These are phyloP conservation scores for Stylonectria norvegica DNA, from an alignment of 2,329 filamentous ascomycete genomes.

Conservation along the genomic window DNA sequence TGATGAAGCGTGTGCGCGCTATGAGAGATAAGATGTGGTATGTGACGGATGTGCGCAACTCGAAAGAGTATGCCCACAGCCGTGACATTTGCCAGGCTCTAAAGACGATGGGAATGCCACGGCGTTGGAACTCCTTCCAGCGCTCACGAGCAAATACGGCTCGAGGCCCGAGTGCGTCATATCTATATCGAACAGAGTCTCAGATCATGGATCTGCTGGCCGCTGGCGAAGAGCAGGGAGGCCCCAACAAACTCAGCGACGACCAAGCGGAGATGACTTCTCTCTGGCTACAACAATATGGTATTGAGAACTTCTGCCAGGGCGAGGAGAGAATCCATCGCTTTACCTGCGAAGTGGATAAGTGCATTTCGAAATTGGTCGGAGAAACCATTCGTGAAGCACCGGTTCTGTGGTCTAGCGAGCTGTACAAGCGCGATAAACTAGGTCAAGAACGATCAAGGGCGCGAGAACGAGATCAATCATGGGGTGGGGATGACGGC, in stretches of 20 bases:
- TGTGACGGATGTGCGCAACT: constrained; percentile 87
- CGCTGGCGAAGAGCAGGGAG: constrained; percentile 77
- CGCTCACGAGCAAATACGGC: constrained; percentile 46
- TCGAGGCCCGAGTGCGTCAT: constrained; percentile 51
- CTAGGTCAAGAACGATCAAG: constrained; percentile 51
- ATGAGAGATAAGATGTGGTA: constrained; percentile 99
- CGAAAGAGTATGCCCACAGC: constrained; percentile 81
- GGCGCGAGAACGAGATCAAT: constrained; percentile 44
- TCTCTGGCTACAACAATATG: constrained; percentile 76
- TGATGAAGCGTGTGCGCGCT: constrained; percentile 69
- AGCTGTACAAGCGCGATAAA: constrained; percentile 78
- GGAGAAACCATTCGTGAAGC: constrained; percentile 80
- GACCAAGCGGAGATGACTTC: constrained; percentile 84
- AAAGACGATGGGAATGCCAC: constrained; percentile 79
- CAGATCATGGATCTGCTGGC: constrained; percentile 87
- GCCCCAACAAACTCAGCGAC: constrained; percentile 93
- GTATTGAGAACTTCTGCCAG: constrained; percentile 88
- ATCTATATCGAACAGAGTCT: constrained; percentile 76
- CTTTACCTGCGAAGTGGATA: constrained; percentile 86
- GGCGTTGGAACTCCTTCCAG: constrained; percentile 52
- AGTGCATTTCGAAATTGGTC: constrained; percentile 79
- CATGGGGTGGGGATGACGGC: constrained; percentile 47
- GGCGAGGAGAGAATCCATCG: constrained; percentile 94
- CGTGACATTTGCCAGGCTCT: constrained; percentile 82
- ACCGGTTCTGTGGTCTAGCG: constrained; percentile 88